Conservation (phyloP, 805 yeast species). For the Helenozyma baotianmanensis region DNA sequence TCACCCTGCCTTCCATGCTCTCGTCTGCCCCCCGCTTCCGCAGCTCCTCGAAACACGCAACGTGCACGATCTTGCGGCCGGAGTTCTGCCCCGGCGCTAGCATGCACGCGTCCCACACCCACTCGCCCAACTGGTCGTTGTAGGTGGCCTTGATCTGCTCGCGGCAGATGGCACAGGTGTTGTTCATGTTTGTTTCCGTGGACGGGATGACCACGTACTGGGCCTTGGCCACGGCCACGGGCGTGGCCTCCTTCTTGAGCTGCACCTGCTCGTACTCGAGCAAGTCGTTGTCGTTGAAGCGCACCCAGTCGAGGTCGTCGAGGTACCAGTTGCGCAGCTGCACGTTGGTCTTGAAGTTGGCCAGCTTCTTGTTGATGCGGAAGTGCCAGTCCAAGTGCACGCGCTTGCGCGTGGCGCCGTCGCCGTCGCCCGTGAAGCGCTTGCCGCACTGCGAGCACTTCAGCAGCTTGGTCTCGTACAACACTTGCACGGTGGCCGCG, state of each 20-base stretch:
- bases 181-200: constrained; percentile 47
- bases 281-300: constrained; percentile 61
- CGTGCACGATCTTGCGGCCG: constrained; percentile 38
- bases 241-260: constrained; percentile 4
- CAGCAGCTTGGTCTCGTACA: constrained; percentile 60
- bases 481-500: constrained; percentile 26
- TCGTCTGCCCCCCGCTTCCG: constrained; percentile 29
- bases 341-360: constrained; percentile 31
- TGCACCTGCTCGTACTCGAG: constrained; percentile 26
- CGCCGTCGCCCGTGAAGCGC: constrained; percentile 60
- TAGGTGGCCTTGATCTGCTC: constrained; percentile 40
- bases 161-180: constrained; percentile 38
- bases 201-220: constrained; percentile 62
- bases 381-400: constrained; percentile 95
- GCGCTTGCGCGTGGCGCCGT: constrained; percentile 50
- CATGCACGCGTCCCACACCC: constrained; percentile 42
- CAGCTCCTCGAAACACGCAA: constrained; percentile 35
- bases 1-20: constrained; percentile 16
- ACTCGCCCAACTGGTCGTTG: constrained; percentile 42
- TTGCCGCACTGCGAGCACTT: constrained; percentile 91
- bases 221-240: not conserved
- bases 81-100: constrained; percentile 33
- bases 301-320: constrained; percentile 65
- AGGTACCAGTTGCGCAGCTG: constrained; percentile 84
- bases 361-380: constrained; percentile 74